These are phyloP conservation scores for Amborella trichopoda DNA, from an alignment of 164 flowering plant species.

Conservation along the genomic window DNA sequence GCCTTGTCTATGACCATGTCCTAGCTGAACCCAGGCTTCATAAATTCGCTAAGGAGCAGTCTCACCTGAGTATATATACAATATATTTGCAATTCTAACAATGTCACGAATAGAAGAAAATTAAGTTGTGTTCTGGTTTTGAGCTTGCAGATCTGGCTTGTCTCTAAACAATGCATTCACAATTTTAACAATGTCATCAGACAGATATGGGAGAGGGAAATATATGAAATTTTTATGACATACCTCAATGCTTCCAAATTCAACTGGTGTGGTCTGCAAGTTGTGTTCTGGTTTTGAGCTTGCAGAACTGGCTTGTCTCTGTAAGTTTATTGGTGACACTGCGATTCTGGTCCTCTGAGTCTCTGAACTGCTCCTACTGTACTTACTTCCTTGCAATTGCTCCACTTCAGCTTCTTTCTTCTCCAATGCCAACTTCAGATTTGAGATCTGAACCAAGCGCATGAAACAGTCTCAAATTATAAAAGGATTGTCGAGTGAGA, in stretches of 20 bases:
- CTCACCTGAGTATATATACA: no score
- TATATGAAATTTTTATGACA: background rate
- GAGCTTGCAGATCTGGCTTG: slow-evolving; percentile 17
- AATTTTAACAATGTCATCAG: no score
- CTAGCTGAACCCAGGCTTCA: no score
- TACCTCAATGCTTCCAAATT: slow-evolving; percentile 47
- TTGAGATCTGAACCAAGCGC: slow-evolving; percentile 36
- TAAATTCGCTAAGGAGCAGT: no score
- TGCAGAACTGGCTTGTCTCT: slow-evolving; percentile 23
- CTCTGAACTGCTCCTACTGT: slow-evolving; percentile 17
- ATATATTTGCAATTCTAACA: no score
- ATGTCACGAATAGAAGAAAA: no score
- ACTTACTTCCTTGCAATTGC: slow-evolving; percentile 28
- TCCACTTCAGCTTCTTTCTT: slow-evolving; percentile 65
- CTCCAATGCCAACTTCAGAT: slow-evolving; percentile 46
- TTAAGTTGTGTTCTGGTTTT: slow-evolving; percentile 36
- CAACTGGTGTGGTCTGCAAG: slow-evolving; percentile 23
- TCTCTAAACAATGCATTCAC: no score
- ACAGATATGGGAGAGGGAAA: no score
- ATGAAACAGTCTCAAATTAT: background rate
- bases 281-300: slow-evolving; percentile 30
- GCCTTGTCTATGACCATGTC: no score
- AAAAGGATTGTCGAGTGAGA: no score
- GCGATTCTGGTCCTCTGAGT: slow-evolving; percentile 24
- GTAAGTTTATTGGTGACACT: slow-evolving; percentile 47